A percentile compares a stretch with the other conserved stretches of the same genome.
Evolutionary conservation across 257 asterid species (phyloP).

Genomic region (Anisodus tanguticus): DNA sequence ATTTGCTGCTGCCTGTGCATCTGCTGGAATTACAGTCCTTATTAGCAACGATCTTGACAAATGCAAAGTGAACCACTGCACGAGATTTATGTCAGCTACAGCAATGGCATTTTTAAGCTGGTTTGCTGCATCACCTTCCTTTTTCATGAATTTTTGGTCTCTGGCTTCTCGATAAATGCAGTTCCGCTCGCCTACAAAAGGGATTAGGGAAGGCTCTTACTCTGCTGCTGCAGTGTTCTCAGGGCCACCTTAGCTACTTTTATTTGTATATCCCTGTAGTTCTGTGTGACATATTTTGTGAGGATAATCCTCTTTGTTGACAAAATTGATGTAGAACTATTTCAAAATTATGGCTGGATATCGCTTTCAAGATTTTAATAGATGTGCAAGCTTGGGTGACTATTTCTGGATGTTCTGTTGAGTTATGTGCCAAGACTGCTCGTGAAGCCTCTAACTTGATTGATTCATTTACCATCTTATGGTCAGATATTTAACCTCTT

Average conservation of each 20-base stretch:
- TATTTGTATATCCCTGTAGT: conserved; percentile 22
- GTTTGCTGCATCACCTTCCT: conserved; percentile 77
- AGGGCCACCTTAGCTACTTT: not conserved
- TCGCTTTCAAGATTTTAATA: not conserved
- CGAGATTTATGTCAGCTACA: conserved; percentile 86
- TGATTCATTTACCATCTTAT: not conserved
- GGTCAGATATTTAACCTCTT: not conserved
- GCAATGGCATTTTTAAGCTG: conserved; percentile 94
- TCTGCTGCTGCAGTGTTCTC: not conserved
- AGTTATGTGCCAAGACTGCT: not conserved
- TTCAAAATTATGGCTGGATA: not conserved
- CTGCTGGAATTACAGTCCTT: conserved; percentile 88
- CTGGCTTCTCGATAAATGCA: conserved; percentile 59
- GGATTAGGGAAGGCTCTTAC: conserved; percentile 5
- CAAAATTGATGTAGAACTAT: not conserved
- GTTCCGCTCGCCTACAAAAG: not conserved
- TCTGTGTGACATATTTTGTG: not conserved
- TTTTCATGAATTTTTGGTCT: conserved; percentile 80
- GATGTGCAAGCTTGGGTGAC: conserved; percentile 5
- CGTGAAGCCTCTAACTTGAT: not conserved
- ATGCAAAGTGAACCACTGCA: conserved; percentile 76
- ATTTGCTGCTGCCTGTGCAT: conserved; percentile 87
- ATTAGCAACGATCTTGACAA: conserved; percentile 76
- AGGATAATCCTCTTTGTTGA: not conserved
- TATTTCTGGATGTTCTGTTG: conserved; percentile 11